Evolutionary conservation across 2,329 filamentous ascomycete genomes (phyloP), one percentile per base, ranked within the genome.

Genomic region (Ophiosphaerella herpotricha): DNA sequence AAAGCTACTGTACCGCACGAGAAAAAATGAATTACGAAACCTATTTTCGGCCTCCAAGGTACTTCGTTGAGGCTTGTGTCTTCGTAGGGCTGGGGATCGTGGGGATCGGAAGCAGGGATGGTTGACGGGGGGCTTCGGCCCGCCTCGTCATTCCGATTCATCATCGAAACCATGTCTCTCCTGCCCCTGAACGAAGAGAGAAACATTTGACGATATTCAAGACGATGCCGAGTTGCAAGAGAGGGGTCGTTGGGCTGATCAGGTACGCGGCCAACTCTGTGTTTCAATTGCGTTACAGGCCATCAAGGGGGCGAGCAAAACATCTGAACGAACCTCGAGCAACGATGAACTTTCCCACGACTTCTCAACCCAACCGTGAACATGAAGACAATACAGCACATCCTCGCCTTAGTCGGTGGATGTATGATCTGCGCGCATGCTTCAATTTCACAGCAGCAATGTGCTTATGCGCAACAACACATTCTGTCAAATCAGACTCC

Each of bases 221-320:
- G 23, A 16, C 26, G 7, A 26, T 29, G 38, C 3, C 32, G 26
- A 32, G 34, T 13, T 44, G 16, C 18, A 29, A 24, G 32, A n/a
- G n/a, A 16, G 43, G 31, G 33, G 31, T 39, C 7, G 33, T 32
- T 14, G 39, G 23, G 45, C 39, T 16, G 23, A 38, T 32, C 34
- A 45, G 34, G 26, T 42, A 33, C 41, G 31, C 33, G 21, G 14
- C 35, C 39, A 18, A 36, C 35, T 41, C 40, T 13, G 39, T 39
- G 60, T 64, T 62, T 59, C 60, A 59, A 44, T 31, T 37, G 47
- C 47, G 60, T 64, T 58, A 58, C 57, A 58, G 58, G 46, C 44
- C 36, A 33, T 32, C 48, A 40, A 52, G 48, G 43, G 26, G 34
- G 24, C 23, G n/a, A 5, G 29, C 9, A 26, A 52, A 54, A 50